Evolutionary conservation across 768 basidiomycete species (phyloP).

Genomic region (Gloeophyllum trabeum): DNA sequence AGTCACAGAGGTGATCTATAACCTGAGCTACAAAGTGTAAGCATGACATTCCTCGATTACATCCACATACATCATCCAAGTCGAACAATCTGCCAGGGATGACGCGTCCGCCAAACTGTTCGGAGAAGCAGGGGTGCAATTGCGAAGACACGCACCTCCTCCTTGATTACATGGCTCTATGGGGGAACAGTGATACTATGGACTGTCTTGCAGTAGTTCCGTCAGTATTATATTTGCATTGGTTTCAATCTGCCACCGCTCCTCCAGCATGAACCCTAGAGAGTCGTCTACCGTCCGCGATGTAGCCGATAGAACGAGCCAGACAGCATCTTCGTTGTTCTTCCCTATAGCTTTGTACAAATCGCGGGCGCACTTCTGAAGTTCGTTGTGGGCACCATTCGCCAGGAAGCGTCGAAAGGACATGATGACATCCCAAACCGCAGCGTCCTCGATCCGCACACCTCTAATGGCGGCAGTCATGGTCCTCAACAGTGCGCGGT

Average conservation of each 20-base stretch:
- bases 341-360: conserved; percentile 51
- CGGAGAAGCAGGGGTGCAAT: conserved; percentile 69
- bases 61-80: background rate
- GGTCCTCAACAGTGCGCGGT: conserved; percentile 65
- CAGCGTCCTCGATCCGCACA: conserved; percentile 59
- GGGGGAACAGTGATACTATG: too few relatives aligned
- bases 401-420: conserved; percentile 72
- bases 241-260: conserved; percentile 50
- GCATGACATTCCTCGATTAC: conserved; percentile 14
- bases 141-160: conserved; percentile 59
- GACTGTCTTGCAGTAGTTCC: too few relatives aligned
- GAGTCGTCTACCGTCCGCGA: conserved; percentile 26
- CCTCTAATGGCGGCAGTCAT: conserved; percentile 55
- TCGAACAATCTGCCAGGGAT: conserved; percentile 38
- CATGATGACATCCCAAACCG: conserved; percentile 75
- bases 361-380: conserved; percentile 53
- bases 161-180: too few relatives aligned
- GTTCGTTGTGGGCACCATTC: conserved; percentile 52
- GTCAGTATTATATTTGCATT: conserved; percentile 25
- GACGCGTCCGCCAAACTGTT: conserved; percentile 73
- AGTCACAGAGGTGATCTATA: conserved; percentile 87
- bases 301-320: conserved; percentile 63
- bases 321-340: conserved; percentile 73
- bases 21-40: conserved; percentile 90
- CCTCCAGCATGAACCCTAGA: conserved; percentile 38